Conservation (phyloP, 331 rosid genomes). For the Malus hybrid region DNA sequence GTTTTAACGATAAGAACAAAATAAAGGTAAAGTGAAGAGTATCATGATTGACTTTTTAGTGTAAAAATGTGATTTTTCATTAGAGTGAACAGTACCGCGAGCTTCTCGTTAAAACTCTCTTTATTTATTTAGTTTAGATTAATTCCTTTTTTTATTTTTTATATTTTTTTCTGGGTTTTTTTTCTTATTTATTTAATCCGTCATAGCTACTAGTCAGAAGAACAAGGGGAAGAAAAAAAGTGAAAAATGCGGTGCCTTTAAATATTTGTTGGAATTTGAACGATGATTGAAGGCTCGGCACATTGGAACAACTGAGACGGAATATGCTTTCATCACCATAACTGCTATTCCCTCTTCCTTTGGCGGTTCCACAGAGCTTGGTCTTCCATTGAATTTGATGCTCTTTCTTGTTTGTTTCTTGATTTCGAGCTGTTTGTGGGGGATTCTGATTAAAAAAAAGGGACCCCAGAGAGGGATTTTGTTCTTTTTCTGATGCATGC, state of each 20-base stretch:
- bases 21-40: no score
- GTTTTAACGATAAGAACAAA: no score
- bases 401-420: neutral
- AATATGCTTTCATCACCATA: slow-evolving; percentile 38
- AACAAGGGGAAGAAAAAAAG: neutral
- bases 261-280: slow-evolving; percentile 2
- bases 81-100: no score
- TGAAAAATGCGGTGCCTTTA: neutral
- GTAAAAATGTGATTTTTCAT: no score
- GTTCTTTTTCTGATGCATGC: neutral
- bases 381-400: neutral
- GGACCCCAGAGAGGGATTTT: neutral
- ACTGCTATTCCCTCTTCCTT: slow-evolving; percentile 6
- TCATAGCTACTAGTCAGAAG: neutral
- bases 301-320: slow-evolving; percentile 35
- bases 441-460: neutral
- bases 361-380: slow-evolving; percentile 17
- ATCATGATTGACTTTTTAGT: no score
- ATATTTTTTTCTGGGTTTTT: neutral
- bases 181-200: neutral
- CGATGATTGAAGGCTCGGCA: slow-evolving; percentile 19
- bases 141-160: neutral
- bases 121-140: neutral
- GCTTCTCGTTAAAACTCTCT: no score
- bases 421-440: neutral